phyloP scores from a whole-genome alignment of 1,139 yeast species.

The Scheffersomyces titani region DNA sequence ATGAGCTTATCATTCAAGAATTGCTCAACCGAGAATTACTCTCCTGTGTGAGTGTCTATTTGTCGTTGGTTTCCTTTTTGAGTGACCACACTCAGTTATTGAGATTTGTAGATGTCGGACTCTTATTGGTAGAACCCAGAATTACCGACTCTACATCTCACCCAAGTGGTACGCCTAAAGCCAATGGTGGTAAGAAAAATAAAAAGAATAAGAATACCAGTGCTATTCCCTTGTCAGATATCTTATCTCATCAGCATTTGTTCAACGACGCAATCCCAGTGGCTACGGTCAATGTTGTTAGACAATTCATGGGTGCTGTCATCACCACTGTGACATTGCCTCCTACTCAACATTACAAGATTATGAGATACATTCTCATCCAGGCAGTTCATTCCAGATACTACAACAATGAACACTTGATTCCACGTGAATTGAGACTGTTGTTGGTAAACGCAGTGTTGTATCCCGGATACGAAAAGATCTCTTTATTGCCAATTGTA shows the following conservation, averaged over 20 bases:
- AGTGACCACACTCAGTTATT: conserved; percentile 41
- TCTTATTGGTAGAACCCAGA: conserved; percentile 47
- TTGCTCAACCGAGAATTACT: conserved; percentile 30
- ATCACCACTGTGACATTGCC: conserved; percentile 57
- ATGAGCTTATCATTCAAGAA: conserved; percentile 34
- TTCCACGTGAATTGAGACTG: conserved; percentile 33
- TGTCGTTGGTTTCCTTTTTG: conserved; percentile 32
- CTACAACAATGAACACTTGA: conserved; percentile 23
- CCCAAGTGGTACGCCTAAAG: conserved; percentile 6
- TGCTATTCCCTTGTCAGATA: conserved; percentile 62
- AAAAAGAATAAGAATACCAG: conserved; percentile 46
- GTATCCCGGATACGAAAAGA: conserved; percentile 64
- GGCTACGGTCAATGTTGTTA: conserved; percentile 37
- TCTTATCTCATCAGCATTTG: conserved; percentile 65
- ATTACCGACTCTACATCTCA: conserved; percentile 12
- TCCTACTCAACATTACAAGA: conserved; percentile 61
- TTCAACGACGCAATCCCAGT: conserved; percentile 48
- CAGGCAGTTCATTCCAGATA: conserved; percentile 41
- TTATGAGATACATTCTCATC: conserved; percentile 57
- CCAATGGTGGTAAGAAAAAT: conserved; percentile 21
- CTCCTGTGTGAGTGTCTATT: conserved; percentile 24
- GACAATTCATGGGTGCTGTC: conserved; percentile 50
- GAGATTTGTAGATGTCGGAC: conserved; percentile 48
- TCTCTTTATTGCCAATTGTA: conserved; percentile 73
- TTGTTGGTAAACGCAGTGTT: conserved; percentile 56